Evolutionary conservation across 2,329 filamentous ascomycete genomes (phyloP).

Genomic region (Epichloe amarillans): DNA sequence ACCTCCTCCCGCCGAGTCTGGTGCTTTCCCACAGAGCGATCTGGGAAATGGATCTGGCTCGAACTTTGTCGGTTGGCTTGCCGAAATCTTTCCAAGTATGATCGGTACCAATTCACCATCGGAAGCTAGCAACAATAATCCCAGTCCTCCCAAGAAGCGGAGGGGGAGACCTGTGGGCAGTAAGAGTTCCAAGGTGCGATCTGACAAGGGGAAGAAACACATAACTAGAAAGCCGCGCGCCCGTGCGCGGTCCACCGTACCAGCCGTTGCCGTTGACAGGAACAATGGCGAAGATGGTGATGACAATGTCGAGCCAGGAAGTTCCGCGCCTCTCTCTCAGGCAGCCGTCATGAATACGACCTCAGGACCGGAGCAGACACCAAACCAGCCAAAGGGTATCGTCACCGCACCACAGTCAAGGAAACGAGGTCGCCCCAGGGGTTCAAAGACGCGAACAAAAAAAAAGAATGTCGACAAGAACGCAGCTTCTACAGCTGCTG

Average conservation of each 20-base stretch:
- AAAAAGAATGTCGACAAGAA: not conserved
- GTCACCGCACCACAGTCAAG: slow-evolving; percentile 13
- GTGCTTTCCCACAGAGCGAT: slow-evolving; percentile 39
- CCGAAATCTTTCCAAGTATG: slow-evolving; percentile 39
- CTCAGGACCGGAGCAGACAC: not conserved
- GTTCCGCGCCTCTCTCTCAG: not conserved
- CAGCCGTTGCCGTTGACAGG: not conserved
- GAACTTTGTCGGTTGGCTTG: slow-evolving; percentile 47
- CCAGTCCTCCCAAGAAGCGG: slow-evolving; percentile 24
- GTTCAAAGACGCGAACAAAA: slow-evolving; percentile 31
- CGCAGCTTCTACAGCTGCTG: not conserved
- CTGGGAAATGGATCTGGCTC: slow-evolving; percentile 43
- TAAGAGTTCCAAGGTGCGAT: slow-evolving; percentile 18
- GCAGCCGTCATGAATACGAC: not conserved
- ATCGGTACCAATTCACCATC: not conserved
- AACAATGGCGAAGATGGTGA: not conserved
- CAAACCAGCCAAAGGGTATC: slow-evolving; percentile 8
- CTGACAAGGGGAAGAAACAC: slow-evolving; percentile 7
- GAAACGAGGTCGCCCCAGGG: slow-evolving; percentile 29
- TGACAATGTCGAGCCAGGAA: not conserved
- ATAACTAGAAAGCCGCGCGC: not conserved
- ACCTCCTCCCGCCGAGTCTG: slow-evolving; percentile 35
- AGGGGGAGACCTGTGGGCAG: slow-evolving; percentile 45
- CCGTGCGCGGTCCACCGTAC: not conserved
- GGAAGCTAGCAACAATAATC: not conserved